Base-by-base conservation (phyloP, 805 yeast species). In the Teunomyces pallodes region DNA sequence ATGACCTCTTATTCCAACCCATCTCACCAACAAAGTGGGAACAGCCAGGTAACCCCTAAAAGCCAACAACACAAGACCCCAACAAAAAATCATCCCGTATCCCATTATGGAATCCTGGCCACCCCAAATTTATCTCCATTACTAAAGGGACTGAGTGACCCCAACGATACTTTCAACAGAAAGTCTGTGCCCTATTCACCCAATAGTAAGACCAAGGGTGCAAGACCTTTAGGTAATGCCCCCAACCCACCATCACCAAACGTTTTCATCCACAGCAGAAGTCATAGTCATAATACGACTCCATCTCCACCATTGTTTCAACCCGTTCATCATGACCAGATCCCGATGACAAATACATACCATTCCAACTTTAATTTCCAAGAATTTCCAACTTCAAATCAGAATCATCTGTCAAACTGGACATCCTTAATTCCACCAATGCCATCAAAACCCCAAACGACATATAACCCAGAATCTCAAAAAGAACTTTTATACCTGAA, bases 361-460 rank as follows among this genome's bases (percentile, higher is more conserved):
- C 35, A 40, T 9, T 32, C 36, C 40, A 40, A 36, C 32, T 45
- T 45, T 36, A 29, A 26, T 29, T 46, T 43, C 35, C 32, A 30
- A 26, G 30, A 27, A 14, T 29, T 31, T 20, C 24, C 28, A 17
- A 26, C 20, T 26, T n/a, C 41, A 17, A 36, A 36, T 13, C 27
- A 12, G 14, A 42, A 36, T 24, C 42, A 32, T 8, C 54, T 46
- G 29, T 43, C 55, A 9, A 50, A 38, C 9, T 48, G 48, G 48
- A 48, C 48, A 3, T 44, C 66, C 9, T 55, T 67, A 35, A 68
- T 68, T 16, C 72, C 74, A n/a, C 74, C 72, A 10, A 50, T 65
- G 56, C 67, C 66, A 10, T 30, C 58, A 9, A 54, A 50, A 36
- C 60, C 64, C 10, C 47, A 51, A 27, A 47, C 55, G 3, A 47